Base-by-base conservation (phyloP, 345 rosid genomes). In the Nephelium lappaceum region DNA sequence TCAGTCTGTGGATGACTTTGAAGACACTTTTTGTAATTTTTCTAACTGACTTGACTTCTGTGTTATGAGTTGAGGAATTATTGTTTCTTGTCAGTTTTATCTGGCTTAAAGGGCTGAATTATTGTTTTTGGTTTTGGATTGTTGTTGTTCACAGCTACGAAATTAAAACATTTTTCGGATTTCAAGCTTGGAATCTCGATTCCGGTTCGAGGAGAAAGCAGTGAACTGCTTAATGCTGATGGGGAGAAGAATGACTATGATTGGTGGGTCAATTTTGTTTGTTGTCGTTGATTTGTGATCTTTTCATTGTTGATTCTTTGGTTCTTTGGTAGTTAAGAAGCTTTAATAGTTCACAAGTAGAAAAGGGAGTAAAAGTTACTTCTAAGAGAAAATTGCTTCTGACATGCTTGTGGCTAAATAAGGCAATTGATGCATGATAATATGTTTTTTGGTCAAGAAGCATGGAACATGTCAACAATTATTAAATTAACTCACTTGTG, bases 221-320 rank as follows among this genome's bases (percentile, higher is more conserved):
- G 98, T 61, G 97, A 89, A 77, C 85, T 94, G 79, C 94, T 94
- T 77, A 89, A 83, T 85, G 94, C 84, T 45, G 99, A 93, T 16
- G 97, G 88, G 79, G 98, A 93, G 75, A 96, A 96, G 84, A 94
- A 94, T 81, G 99, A 96, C 84, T 96, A 96, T 84, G 99, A 96
- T 63, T 96, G 99, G 99, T 96, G 76, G 76, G 92, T 78, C 51
- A 25, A 81, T 69, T 36, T 42, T 57, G 14, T 81, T 84, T 84
- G 71, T 76, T 27, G 24, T 21, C 71, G 55, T 45, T 41, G 6
- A 23, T 71, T 57, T 60, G 70, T 43, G 31, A 55, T 21, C 21
- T 11, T 62, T 82, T 67, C 39, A 14, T 72, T 47, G 42, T 47
- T 53, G 3, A 60, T 74, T 67, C 5, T 42, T 55, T 19, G 43